Evolutionary conservation across 768 basidiomycete species (phyloP).

Genomic region (Boletus insuetus): DNA sequence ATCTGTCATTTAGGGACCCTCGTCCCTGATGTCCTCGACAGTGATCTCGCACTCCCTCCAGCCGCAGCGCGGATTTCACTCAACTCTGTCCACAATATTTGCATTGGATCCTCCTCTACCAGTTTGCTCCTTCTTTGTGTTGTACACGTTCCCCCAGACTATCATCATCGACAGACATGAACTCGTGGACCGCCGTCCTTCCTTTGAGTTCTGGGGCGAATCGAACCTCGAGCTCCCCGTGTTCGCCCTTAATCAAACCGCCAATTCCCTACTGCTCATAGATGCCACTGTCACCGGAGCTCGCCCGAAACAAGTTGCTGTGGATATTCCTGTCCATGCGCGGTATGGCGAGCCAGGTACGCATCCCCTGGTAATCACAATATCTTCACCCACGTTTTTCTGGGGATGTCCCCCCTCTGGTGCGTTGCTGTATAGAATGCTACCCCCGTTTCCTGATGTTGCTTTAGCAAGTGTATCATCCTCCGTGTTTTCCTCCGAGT

Average conservation of each 20-base stretch:
- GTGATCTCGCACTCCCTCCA: slow-evolving; percentile 19
- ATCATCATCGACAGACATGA: slow-evolving; percentile 47
- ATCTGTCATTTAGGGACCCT: neutral
- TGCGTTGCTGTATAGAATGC: slow-evolving; percentile 9
- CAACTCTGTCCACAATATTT: slow-evolving; percentile 27
- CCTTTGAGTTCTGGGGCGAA: slow-evolving; percentile 36
- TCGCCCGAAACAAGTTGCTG: slow-evolving; percentile 4
- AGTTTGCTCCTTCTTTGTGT: slow-evolving; percentile 31
- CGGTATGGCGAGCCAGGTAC: slow-evolving; percentile 37
- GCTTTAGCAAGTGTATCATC: slow-evolving; percentile 3
- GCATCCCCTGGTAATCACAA: slow-evolving; percentile 18
- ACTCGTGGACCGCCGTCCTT: slow-evolving; percentile 32
- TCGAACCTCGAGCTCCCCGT: slow-evolving; percentile 45
- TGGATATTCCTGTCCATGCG: slow-evolving; percentile 44
- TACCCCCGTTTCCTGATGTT: slow-evolving; percentile 4
- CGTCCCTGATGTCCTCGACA: slow-evolving; percentile 15
- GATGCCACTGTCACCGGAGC: slow-evolving; percentile 17
- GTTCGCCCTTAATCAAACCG: slow-evolving; percentile 30
- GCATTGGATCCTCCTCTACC: slow-evolving; percentile 7
- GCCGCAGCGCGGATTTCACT: slow-evolving; percentile 29
- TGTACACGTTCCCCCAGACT: slow-evolving; percentile 36
- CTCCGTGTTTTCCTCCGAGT: slow-evolving; percentile 8
- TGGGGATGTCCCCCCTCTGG: slow-evolving; percentile 31
- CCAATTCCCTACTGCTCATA: slow-evolving; percentile 33
- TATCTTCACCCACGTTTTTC: slow-evolving; percentile 31